Percentiles rank a stretch among this genome's conserved stretches.
These are phyloP conservation scores for Suillus occidentalis DNA, from an alignment of 768 basidiomycete genomes.

Conservation along the genomic window DNA sequence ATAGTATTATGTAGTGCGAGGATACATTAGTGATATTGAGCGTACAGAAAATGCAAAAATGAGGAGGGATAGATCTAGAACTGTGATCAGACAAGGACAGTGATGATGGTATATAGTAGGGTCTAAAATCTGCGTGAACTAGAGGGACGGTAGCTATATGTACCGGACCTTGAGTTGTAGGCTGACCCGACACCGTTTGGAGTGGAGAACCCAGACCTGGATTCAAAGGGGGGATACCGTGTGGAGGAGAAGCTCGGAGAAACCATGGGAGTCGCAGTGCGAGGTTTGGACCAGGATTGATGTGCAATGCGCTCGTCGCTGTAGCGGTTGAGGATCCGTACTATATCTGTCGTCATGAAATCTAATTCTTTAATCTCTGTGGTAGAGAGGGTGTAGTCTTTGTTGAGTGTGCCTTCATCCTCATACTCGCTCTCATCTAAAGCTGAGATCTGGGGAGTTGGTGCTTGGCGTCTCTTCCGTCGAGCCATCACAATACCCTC, in stretches of 20 bases:
- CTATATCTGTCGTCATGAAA: conserved; percentile 69
- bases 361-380: conserved; percentile 78
- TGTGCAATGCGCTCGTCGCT: conserved; percentile 59
- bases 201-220: conserved; percentile 60
- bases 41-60: conserved; percentile 18
- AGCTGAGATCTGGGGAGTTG: conserved; percentile 33
- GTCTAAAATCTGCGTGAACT: conserved; percentile 36
- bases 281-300: conserved; percentile 61
- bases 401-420: conserved; percentile 40
- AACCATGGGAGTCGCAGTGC: conserved; percentile 63
- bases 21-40: conserved; percentile 17
- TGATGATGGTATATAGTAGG: neutral
- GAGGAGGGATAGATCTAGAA: conserved; percentile 15
- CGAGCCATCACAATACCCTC: conserved; percentile 67
- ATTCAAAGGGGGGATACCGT: conserved; percentile 38
- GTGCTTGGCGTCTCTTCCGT: conserved; percentile 25
- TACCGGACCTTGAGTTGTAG: conserved; percentile 59
- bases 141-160: conserved; percentile 51
- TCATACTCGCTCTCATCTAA: conserved; percentile 61
- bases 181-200: conserved; percentile 46
- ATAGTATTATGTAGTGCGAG: conserved; percentile 9
- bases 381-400: conserved; percentile 55
- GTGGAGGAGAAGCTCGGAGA: conserved; percentile 45
- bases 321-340: conserved; percentile 69
- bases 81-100: conserved; percentile 5